Evolutionary conservation across 306 rosid genomes (phyloP).

Genomic region (Pyrus bretschneideri): DNA sequence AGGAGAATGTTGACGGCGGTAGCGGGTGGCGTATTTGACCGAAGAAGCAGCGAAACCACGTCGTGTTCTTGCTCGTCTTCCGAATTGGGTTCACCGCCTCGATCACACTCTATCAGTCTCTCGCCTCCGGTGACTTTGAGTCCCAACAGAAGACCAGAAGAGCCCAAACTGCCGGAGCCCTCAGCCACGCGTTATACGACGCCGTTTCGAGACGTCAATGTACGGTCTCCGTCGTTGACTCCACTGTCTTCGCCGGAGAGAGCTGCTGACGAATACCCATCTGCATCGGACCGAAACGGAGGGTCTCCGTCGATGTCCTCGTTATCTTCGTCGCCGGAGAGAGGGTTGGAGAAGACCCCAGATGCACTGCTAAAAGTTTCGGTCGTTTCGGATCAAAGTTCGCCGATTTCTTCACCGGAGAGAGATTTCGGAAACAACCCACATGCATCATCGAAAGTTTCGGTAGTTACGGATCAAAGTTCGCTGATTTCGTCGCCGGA

Average conservation of each 20-base stretch:
- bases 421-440: constrained; percentile 13
- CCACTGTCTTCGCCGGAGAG: constrained; percentile 24
- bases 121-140: constrained; percentile 36
- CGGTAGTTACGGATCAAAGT: not conserved
- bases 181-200: constrained; percentile 1
- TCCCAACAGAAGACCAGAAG: constrained; percentile 17
- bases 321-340: constrained; percentile 12
- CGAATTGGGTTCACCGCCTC: constrained; percentile 52
- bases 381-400: constrained; percentile 9
- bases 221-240: constrained; percentile 21
- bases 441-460: constrained; percentile 17
- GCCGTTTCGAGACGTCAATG: constrained; percentile 1
- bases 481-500: constrained; percentile 9
- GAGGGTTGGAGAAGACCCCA: not conserved
- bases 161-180: constrained; percentile 9
- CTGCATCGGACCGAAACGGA: constrained; percentile 9
- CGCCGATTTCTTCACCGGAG: constrained; percentile 20
- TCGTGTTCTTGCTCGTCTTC: constrained; percentile 50
- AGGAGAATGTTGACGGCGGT: constrained; percentile 35
- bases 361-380: constrained; percentile 6
- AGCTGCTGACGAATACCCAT: constrained; percentile 4
- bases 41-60: constrained; percentile 32
- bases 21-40: constrained; percentile 15
- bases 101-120: constrained; percentile 47
- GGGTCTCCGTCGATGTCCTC: constrained; percentile 12